phyloP scores from a whole-genome alignment of 2,329 filamentous ascomycete species.

The Zopfia rhizophila region DNA sequence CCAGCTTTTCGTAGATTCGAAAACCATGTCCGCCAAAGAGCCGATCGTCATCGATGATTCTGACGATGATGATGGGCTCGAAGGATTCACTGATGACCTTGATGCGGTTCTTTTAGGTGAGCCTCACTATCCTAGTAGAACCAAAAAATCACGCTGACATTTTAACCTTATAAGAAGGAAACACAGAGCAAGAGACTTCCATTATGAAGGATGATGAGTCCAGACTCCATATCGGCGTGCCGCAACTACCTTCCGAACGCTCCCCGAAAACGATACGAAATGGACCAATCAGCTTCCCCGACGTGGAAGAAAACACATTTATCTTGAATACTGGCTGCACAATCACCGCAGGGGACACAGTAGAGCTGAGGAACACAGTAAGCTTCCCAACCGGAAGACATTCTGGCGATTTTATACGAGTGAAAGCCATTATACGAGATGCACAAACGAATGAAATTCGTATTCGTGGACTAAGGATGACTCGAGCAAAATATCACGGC shows the following conservation, averaged over 20 bases:
- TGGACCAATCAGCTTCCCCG: not conserved
- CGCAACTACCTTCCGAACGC: too few species aligned
- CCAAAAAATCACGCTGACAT: too few species aligned
- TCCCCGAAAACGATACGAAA: too few species aligned
- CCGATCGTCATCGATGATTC: slow-evolving; percentile 2
- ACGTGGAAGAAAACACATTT: not conserved
- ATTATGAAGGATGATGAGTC: too few species aligned
- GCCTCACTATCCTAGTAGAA: too few species aligned
- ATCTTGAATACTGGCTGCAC: not conserved
- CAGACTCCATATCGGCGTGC: too few species aligned
- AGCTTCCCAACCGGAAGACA: slow-evolving; percentile 6
- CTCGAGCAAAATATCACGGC: slow-evolving; percentile 26
- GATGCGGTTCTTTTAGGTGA: too few species aligned
- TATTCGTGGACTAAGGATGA: slow-evolving; percentile 31
- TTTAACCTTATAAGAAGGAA: too few species aligned
- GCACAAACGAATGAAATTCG: slow-evolving; percentile 25
- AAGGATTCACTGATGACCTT: too few species aligned
- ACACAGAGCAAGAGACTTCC: too few species aligned
- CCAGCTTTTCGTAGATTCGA: too few species aligned
- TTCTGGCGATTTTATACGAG: slow-evolving; percentile 35
- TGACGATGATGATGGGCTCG: slow-evolving; percentile 2
- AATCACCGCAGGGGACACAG: slow-evolving; percentile 20
- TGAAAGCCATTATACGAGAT: slow-evolving; percentile 30
- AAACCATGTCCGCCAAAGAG: too few species aligned
- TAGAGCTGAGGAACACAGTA: slow-evolving; percentile 31